phyloP scores from a whole-genome alignment of 495 filamentous ascomycete species.

The Extremus antarcticus region DNA sequence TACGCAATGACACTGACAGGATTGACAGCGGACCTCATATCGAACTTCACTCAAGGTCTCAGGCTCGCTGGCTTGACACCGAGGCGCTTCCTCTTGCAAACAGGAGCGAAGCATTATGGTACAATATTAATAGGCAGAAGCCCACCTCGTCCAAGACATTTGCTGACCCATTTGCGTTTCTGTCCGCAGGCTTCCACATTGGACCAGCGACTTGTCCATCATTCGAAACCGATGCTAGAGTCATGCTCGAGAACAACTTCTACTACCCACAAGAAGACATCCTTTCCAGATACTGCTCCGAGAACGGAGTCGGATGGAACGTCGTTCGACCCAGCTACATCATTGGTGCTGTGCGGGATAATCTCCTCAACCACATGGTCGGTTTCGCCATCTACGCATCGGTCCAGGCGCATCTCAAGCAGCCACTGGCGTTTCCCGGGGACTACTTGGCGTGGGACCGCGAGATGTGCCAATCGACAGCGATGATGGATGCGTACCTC shows the following conservation, averaged over 20 bases:
- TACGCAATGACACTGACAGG: conserved; percentile 33
- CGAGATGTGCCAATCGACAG: conserved; percentile 29
- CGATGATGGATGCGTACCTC: conserved; percentile 34
- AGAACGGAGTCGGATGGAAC: conserved; percentile 7
- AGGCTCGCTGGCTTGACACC: conserved; percentile 32
- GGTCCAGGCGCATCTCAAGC: conserved; percentile 29
- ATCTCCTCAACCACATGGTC: conserved; percentile 37
- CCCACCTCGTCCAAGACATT: too few species aligned
- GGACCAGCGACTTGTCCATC: conserved; percentile 34
- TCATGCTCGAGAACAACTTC: conserved; percentile 36
- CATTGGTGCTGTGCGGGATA: conserved; percentile 37
- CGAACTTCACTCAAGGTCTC: conserved; percentile 37
- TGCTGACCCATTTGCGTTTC: too few species aligned
- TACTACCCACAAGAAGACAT: conserved; percentile 43
- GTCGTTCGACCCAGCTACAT: conserved; percentile 32
- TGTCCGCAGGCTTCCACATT: conserved; percentile 28
- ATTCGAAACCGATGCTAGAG: conserved; percentile 35
- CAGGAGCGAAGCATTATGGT: conserved; percentile 12
- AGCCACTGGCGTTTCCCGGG: conserved; percentile 32
- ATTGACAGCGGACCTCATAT: conserved; percentile 29
- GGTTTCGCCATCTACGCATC: conserved; percentile 38
- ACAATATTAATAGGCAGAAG: too few species aligned
- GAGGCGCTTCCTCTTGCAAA: conserved; percentile 38
- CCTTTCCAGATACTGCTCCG: conserved; percentile 28
- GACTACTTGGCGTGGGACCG: conserved; percentile 35